A percentile compares a stretch with the other conserved stretches of the same genome.
Evolutionary conservation across 2,329 filamentous ascomycete species (phyloP).

Genomic region (Colletotrichum endophyticum): DNA sequence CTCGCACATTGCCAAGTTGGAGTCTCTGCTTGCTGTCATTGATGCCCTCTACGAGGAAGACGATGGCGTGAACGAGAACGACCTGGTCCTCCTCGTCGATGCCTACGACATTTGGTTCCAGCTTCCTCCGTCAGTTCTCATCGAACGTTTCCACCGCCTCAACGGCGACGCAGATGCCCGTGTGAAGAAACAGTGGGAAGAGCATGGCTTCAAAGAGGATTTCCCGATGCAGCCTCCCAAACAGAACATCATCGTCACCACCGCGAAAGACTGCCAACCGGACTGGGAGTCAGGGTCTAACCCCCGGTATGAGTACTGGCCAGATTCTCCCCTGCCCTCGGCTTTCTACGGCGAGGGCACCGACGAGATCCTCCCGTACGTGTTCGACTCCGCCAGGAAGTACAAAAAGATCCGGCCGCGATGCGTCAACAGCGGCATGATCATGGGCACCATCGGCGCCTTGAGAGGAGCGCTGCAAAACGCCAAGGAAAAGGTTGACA

Average conservation of each 20-base stretch:
- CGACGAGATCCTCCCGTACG: conserved; percentile 28
- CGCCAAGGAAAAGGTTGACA: conserved; percentile 32
- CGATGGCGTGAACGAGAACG: conserved; percentile 28
- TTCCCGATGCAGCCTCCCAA: conserved; percentile 35
- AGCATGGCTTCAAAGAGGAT: neutral
- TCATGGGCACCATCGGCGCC: conserved; percentile 38
- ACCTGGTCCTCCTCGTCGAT: conserved; percentile 40
- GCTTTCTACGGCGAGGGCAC: conserved; percentile 39
- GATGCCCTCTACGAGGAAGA: conserved; percentile 29
- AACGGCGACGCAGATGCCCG: conserved; percentile 38
- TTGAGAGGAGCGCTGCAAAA: conserved; percentile 28
- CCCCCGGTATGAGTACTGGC: conserved; percentile 41
- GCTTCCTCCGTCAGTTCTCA: conserved; percentile 39
- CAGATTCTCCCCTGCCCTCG: conserved; percentile 34
- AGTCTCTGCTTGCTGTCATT: conserved; percentile 34
- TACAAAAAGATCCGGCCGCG: conserved; percentile 35
- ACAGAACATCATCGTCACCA: conserved; percentile 37
- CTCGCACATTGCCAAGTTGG: conserved; percentile 43
- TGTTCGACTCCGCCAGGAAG: conserved; percentile 35
- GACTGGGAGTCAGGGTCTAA: conserved; percentile 35
- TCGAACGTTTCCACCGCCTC: conserved; percentile 38
- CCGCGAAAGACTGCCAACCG: conserved; percentile 40
- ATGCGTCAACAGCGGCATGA: conserved; percentile 39
- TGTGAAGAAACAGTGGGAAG: conserved; percentile 27
- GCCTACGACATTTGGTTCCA: conserved; percentile 45